Percentiles rank a stretch among this genome's conserved stretches.
These are phyloP conservation scores for Paramecium octaurelia DNA, from an alignment of 73 alveolate species.

Conservation along the genomic window DNA sequence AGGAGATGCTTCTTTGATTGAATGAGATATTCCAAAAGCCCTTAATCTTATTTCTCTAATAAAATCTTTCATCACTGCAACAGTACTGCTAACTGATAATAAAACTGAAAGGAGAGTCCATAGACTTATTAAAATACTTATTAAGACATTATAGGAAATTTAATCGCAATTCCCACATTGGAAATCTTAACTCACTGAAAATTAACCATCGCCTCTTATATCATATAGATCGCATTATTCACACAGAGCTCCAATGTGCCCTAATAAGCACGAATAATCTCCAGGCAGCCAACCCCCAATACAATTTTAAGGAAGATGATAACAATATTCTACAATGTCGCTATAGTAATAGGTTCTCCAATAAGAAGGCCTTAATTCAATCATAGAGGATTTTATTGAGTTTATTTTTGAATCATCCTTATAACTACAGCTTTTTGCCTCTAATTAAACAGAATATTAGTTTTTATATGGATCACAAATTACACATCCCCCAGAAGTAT, in stretches of 20 bases:
- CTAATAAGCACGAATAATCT: neutral
- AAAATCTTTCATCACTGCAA: neutral
- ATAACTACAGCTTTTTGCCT: neutral
- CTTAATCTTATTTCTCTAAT: neutral
- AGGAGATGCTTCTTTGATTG: neutral
- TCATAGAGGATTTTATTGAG: neutral
- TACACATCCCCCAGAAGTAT: neutral
- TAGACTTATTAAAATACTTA: neutral
- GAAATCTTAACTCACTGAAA: neutral
- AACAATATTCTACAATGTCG: neutral
- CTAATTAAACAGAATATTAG: neutral
- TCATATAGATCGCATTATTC: conserved; percentile 32
- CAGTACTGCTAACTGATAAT: neutral
- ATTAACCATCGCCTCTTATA: neutral
- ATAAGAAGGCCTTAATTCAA: neutral
- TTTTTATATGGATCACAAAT: neutral
- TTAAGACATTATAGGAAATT: neutral
- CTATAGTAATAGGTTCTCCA: conserved; percentile 13
- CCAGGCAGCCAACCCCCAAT: neutral
- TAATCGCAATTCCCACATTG: neutral
- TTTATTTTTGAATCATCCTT: neutral
- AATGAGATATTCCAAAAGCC: neutral
- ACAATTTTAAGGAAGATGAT: neutral
- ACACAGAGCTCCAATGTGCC: conserved; percentile 47
- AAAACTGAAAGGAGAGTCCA: neutral